Conservation (phyloP, 805 yeast species). For the Lipomyces mesembrius region DNA sequence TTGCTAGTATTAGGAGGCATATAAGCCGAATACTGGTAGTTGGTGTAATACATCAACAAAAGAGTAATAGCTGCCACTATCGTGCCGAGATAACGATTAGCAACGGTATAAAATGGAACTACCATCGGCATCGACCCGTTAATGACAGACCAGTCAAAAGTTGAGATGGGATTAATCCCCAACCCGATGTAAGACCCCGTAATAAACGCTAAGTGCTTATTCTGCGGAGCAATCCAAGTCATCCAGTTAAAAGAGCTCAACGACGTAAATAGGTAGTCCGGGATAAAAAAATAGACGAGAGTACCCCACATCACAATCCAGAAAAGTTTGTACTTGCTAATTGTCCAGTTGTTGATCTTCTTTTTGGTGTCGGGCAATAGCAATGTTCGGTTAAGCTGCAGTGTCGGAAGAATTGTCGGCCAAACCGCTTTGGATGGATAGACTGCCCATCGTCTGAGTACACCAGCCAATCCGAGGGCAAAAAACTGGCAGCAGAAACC, state of each 20-base stretch:
- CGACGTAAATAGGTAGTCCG: slow-evolving; percentile 65
- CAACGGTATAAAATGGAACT: slow-evolving; percentile 51
- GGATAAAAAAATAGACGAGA: slow-evolving; percentile 68
- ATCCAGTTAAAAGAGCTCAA: slow-evolving; percentile 67
- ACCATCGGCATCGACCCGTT: slow-evolving; percentile 43
- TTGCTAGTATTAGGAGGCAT: slow-evolving; percentile 55
- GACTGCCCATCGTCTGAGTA: slow-evolving; percentile 57
- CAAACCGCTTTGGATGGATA: slow-evolving; percentile 56
- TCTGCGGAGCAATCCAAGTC: slow-evolving; percentile 45
- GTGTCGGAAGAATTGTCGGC: slow-evolving; percentile 56
- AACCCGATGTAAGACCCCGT: slow-evolving; percentile 61
- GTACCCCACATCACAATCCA: slow-evolving; percentile 48
- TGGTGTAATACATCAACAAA: slow-evolving; percentile 50
- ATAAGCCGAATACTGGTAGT: slow-evolving; percentile 55
- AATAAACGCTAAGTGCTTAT: slow-evolving; percentile 57
- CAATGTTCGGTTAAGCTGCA: slow-evolving; percentile 48
- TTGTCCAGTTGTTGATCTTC: slow-evolving; percentile 61
- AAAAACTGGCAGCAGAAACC: slow-evolving; percentile 61
- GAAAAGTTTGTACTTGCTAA: slow-evolving; percentile 58
- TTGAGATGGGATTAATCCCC: slow-evolving; percentile 48
- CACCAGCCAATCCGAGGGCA: slow-evolving; percentile 70
- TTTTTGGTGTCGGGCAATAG: slow-evolving; percentile 50
- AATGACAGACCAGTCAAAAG: slow-evolving; percentile 54
- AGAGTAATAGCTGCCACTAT: slow-evolving; percentile 45
- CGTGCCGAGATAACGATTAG: slow-evolving; percentile 47